Percentiles rank a stretch among this genome's conserved stretches.
Conservation (phyloP, 1,284 basidiomycete genomes). For the Heterobasidion occidentale region DNA sequence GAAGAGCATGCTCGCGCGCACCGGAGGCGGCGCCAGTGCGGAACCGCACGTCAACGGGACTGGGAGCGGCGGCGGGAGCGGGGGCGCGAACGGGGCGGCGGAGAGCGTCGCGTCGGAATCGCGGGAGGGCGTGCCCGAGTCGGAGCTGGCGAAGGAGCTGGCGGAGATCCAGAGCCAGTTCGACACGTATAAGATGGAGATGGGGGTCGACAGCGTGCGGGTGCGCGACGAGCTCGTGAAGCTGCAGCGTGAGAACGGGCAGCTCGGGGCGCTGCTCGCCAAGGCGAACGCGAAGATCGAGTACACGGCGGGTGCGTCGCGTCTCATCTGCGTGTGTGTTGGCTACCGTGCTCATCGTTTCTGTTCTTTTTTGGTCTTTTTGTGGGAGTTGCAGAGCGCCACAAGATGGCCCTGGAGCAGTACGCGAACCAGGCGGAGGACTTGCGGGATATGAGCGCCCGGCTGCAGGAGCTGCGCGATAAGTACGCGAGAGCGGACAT, state of each 20-base stretch:
- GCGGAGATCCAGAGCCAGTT: slow-evolving; percentile 70
- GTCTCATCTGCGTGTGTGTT: too few relatives aligned
- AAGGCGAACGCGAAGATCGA: slow-evolving; percentile 78
- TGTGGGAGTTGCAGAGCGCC: slow-evolving; percentile 39
- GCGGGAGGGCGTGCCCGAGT: slow-evolving; percentile 12
- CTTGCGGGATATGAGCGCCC: slow-evolving; percentile 50
- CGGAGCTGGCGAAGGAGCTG: slow-evolving; percentile 45
- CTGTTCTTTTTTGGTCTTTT: not conserved
- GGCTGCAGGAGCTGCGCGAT: slow-evolving; percentile 62
- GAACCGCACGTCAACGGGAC: slow-evolving; percentile 23
- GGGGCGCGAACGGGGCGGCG: slow-evolving; percentile 16
- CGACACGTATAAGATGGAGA: slow-evolving; percentile 73
- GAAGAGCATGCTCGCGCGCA: slow-evolving; percentile 60
- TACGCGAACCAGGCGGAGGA: slow-evolving; percentile 47
- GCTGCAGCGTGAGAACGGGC: slow-evolving; percentile 62
- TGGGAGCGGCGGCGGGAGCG: slow-evolving; percentile 4
- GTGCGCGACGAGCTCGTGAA: slow-evolving; percentile 61
- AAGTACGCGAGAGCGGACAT: slow-evolving; percentile 62
- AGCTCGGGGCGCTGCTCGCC: slow-evolving; percentile 61
- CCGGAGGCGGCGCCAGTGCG: slow-evolving; percentile 23
- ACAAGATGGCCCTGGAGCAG: slow-evolving; percentile 60
- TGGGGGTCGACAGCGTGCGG: slow-evolving; percentile 62
- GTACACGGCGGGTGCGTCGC: slow-evolving; percentile 56
- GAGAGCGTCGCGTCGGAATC: slow-evolving; percentile 11
- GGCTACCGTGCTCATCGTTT: not conserved